Evolutionary conservation across 495 filamentous ascomycete genomes (phyloP).

Genomic region (Aspergillus haitiensis): DNA sequence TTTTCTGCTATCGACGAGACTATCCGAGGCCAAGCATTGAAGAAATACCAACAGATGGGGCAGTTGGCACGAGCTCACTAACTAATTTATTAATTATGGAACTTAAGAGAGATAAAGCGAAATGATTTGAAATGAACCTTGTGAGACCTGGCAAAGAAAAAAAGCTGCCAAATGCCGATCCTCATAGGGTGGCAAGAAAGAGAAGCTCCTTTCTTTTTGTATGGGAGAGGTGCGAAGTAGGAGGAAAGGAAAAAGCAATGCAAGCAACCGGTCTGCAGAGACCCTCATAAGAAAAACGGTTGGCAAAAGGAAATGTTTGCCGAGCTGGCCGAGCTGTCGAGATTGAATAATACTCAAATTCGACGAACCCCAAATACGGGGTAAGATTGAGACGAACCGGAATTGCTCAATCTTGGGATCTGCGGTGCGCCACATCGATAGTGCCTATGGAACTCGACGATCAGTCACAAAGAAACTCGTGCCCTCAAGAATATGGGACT

Average conservation of each 20-base stretch:
- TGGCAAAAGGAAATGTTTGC: too few species aligned
- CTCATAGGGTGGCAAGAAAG: background rate
- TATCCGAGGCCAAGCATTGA: too few species aligned
- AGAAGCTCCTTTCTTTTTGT: background rate
- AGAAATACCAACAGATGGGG: too few species aligned
- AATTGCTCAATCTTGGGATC: background rate
- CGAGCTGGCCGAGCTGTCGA: too few species aligned
- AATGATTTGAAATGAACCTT: background rate
- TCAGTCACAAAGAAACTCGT: background rate
- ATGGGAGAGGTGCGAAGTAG: too few species aligned
- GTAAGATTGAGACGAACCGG: too few species aligned
- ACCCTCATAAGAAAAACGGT: too few species aligned
- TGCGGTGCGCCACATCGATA: slow-evolving; percentile 21
- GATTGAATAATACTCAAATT: too few species aligned
- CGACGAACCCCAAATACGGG: too few species aligned
- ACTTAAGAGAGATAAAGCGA: background rate
- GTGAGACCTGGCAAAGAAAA: background rate
- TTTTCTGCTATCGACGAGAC: background rate
- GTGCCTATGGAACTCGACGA: slow-evolving; percentile 8
- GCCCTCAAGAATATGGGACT: background rate
- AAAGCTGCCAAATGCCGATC: background rate
- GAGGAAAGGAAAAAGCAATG: too few species aligned
- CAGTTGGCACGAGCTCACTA: too few species aligned
- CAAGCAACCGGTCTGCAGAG: too few species aligned
- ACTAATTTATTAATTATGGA: background rate